Conservation (phyloP, 2,329 filamentous ascomycete genomes). For the Aspergillus niger region DNA sequence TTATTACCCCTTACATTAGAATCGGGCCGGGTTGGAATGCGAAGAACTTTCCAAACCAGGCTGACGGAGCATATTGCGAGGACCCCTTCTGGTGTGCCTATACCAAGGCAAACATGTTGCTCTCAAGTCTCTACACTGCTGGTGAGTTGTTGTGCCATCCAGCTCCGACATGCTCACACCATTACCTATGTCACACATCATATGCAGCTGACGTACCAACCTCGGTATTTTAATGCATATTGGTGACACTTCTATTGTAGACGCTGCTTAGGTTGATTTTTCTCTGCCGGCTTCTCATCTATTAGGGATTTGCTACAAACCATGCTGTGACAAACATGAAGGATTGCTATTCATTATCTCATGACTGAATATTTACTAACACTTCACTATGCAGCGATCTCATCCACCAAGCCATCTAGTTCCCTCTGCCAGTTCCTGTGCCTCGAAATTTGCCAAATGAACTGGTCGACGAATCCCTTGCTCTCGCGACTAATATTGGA, state of each 20-base stretch:
- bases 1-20: slow-evolving; percentile 3
- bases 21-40: slow-evolving; percentile 17
- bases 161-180: background rate
- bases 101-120: background rate
- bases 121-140: background rate
- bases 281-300: too few species aligned
- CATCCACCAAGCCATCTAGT: slow-evolving; percentile 65
- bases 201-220: slow-evolving; percentile 3
- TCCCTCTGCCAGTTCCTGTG: slow-evolving; percentile 78
- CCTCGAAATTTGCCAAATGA: slow-evolving; percentile 68
- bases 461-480: slow-evolving; percentile 68
- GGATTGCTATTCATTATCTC: slow-evolving; percentile 1
- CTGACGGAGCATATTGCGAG: background rate
- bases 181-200: slow-evolving; percentile 5
- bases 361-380: background rate
- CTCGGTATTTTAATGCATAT: background rate
- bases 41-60: background rate
- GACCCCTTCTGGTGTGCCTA: background rate
- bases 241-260: too few species aligned
- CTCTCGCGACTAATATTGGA: slow-evolving; percentile 65
- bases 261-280: too few species aligned
- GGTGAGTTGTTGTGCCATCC: background rate
- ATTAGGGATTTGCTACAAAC: background rate
- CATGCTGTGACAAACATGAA: background rate
- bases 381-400: slow-evolving; percentile 61